Conservation (phyloP, 2,329 filamentous ascomycete species). For the Sclerotinia nivalis region DNA sequence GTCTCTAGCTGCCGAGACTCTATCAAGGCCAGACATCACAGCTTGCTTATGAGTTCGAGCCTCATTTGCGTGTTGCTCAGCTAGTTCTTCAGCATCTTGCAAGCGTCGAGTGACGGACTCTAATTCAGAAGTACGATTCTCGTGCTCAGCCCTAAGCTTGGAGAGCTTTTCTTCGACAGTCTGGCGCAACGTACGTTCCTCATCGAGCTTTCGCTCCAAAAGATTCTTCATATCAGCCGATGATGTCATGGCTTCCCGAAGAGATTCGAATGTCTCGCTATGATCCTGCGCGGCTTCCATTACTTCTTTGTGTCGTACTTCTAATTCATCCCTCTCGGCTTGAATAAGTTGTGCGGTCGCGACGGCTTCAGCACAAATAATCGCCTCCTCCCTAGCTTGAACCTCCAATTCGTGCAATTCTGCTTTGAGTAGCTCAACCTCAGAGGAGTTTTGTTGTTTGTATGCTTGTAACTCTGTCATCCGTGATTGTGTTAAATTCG, state of each 20-base stretch:
- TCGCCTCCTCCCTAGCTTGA: conserved; percentile 75
- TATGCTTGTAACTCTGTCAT: conserved; percentile 82
- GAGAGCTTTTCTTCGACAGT: conserved; percentile 73
- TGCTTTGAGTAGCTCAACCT: conserved; percentile 81
- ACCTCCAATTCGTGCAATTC: conserved; percentile 81
- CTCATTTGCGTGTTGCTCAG: conserved; percentile 83
- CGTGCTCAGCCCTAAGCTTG: conserved; percentile 79
- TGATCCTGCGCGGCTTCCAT: conserved; percentile 69
- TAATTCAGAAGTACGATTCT: conserved; percentile 75
- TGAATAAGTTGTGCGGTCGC: conserved; percentile 72
- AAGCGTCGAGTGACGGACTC: conserved; percentile 72
- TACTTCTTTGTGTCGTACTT: conserved; percentile 66
- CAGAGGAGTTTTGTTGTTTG: conserved; percentile 78
- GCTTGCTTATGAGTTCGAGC: conserved; percentile 82
- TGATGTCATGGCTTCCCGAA: conserved; percentile 75
- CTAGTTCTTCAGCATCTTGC: conserved; percentile 82
- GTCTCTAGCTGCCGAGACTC: conserved; percentile 58
- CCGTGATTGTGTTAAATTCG: conserved; percentile 77
- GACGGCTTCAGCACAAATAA: conserved; percentile 74
- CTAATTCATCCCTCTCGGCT: conserved; percentile 82
- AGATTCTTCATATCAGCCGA: conserved; percentile 75
- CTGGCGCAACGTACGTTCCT: conserved; percentile 77
- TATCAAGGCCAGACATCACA: conserved; percentile 79
- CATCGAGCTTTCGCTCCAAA: conserved; percentile 78
- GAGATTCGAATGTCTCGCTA: conserved; percentile 67